Conservation (phyloP, 1,139 yeast species). For the Hemisphaericaspora subhashii region DNA sequence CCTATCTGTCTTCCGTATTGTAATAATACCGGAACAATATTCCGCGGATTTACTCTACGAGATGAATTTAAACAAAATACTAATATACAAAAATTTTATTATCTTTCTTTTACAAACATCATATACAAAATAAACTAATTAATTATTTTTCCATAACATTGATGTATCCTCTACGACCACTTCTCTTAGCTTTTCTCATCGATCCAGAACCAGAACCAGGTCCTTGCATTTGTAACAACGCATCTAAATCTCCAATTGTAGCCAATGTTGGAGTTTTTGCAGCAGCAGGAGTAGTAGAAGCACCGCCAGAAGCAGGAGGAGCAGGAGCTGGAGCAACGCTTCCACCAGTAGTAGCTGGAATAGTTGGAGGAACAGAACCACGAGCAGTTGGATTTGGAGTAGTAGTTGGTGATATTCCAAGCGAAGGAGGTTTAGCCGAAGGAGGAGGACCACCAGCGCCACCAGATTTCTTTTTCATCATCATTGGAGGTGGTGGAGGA, state of each 20-base stretch:
- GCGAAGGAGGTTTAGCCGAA: too few relatives aligned
- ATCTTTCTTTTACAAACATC: neutral
- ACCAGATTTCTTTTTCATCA: conserved; percentile 36
- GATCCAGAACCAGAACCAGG: conserved; percentile 38
- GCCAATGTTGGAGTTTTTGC: conserved; percentile 30
- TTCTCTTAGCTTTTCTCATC: conserved; percentile 58
- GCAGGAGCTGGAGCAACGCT: conserved; percentile 8
- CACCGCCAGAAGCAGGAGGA: conserved; percentile 3
- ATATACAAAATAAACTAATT: neutral
- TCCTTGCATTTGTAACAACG: conserved; percentile 53
- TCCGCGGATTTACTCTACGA: too few relatives aligned
- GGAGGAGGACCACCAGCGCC: conserved; percentile 14
- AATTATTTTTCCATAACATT: conserved; percentile 58
- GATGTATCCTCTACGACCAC: conserved; percentile 73
- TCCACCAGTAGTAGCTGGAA: conserved; percentile 8
- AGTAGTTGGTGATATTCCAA: too few relatives aligned
- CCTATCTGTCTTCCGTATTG: too few relatives aligned
- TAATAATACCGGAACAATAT: too few relatives aligned
- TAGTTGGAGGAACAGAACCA: conserved; percentile 13
- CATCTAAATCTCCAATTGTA: conserved; percentile 60
- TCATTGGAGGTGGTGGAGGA: conserved; percentile 76
- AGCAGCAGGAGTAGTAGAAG: conserved; percentile 8
- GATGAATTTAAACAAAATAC: too few relatives aligned
- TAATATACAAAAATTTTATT: too few relatives aligned
- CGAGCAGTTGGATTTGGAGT: conserved; percentile 7